Evolutionary conservation across 2,329 filamentous ascomycete genomes (phyloP).

Genomic region (Periconia digitata): DNA sequence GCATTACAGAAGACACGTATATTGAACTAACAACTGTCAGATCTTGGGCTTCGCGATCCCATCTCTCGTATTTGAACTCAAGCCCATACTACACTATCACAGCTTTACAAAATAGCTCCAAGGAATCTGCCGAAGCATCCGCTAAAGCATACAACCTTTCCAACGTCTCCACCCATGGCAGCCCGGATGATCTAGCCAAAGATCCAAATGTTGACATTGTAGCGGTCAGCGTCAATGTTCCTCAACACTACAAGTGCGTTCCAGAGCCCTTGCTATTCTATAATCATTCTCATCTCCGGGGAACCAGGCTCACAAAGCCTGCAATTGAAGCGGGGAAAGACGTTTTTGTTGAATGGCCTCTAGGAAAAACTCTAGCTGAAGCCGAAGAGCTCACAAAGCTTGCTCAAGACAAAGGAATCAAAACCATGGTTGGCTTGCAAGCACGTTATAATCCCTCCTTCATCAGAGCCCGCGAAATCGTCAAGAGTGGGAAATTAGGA

Average conservation of each 20-base stretch:
- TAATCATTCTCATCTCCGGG: too few relatives aligned
- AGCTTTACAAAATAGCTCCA: conserved; percentile 54
- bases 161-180: conserved; percentile 46
- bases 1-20: neutral
- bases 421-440: conserved; percentile 54
- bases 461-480: conserved; percentile 46
- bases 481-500: conserved; percentile 49
- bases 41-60: conserved; percentile 43
- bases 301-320: conserved; percentile 46
- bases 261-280: too few relatives aligned
- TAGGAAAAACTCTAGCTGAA: conserved; percentile 45
- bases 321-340: conserved; percentile 45
- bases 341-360: conserved; percentile 56
- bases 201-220: conserved; percentile 53
- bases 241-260: conserved; percentile 46
- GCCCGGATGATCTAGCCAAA: conserved; percentile 20
- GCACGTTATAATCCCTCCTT: conserved; percentile 45
- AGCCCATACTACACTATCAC: conserved; percentile 49
- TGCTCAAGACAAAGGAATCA: conserved; percentile 44
- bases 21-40: conserved; percentile 12
- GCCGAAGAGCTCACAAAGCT: conserved; percentile 48
- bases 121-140: conserved; percentile 46
- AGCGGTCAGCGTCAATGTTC: conserved; percentile 49
- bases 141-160: conserved; percentile 41
- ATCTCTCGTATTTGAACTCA: conserved; percentile 41